Evolutionary conservation across 768 basidiomycete genomes (phyloP), one percentile per base, ranked within the genome.

Genomic region (Mycena haematopus): DNA sequence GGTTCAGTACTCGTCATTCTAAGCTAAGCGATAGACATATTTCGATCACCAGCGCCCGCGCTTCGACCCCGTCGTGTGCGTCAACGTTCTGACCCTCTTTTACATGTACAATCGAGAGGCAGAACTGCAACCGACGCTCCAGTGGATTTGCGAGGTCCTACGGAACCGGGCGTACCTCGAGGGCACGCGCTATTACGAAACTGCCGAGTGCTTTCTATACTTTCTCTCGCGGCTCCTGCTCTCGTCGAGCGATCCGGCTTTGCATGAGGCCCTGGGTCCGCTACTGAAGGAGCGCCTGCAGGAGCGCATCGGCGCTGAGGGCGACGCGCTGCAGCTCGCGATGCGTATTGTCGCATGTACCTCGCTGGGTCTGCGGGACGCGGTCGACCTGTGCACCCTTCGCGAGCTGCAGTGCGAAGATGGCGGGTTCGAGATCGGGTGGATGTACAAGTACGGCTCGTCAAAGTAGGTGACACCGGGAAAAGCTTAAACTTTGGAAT

Each of bases 371-470:
- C 52, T 85, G 19, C 66, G 69, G 27, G 74, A 83, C 66, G 74
- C 80, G 17, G 71, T 78, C 2, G 86, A 87, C 68, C 63, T 84
- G 9, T 72, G 76, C 9, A 68, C 72, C 21, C 77, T 88, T 9
- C 75, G 83, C 3, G 69, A 76, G 6, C 68, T 84, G 60, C 86
- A 87, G 65, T 74, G 74, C 58, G 81, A 81, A 60, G 85, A 87
- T 65, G 86, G 86, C 19, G 80, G 83, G 4, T 88, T 83, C 82
- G 79, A 77, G 24, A 75, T 75, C 10, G 80, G 86, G 1, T 86
- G 84, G 83, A 74, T 87, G 21, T 87, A 84, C 74, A 83, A 80
- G 70, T 85, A 82, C 59, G 83, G 82, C 5, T 76, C 77, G 0
- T 78, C 81, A 33, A 40, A 33, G 36, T 35, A 47, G 19, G 46